Evolutionary conservation across 2,329 filamentous ascomycete genomes (phyloP), one percentile per base, ranked within the genome.

Genomic region (Colletotrichum costaricense): DNA sequence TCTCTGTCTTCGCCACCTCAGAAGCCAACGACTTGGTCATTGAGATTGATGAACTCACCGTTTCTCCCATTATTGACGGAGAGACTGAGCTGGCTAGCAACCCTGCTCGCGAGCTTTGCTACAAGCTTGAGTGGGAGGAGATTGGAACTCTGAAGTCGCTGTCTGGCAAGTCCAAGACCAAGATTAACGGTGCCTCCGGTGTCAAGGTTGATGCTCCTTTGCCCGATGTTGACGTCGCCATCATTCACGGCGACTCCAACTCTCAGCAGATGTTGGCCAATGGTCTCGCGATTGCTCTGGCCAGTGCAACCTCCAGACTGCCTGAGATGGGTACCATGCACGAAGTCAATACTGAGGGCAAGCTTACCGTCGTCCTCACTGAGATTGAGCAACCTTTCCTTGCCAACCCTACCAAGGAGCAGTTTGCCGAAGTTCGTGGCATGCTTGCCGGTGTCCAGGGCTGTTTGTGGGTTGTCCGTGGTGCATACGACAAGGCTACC

Each of bases 331-430:
- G 67, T n/a, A 71, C 67, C 16, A 76, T 81, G 4, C 76, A 76
- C 1, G 78, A 79, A 38, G 73, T 75, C 55, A 74, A 75, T 5
- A 76, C 74, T 7, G 77, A 78, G 3, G 69, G 76, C 8, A 71
- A 76, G 19, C 74, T 82, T 5, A 83, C 82, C 72, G 82, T 88
- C 58, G 82, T 85, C 73, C 75, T 88, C 12, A 79, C 81, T 5
- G 86, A 88, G 74, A 80, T 88, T 7, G 81, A 88, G 60, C 78
- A 79, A 30, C 83, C 86, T 0, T 76, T 88, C 12, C 81, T 88
- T 2, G 80, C 84, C 1, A 80, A 79, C 9, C 79, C 88, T 28
- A 82, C 80, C 5, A 75, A 77, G 2, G 71, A 78, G 19, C 80
- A 83, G 22, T 88, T 88, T 59, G 74, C 79, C 0, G 78, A 78